Evolutionary conservation across 768 basidiomycete species (phyloP), one percentile per base, ranked within the genome.

Genomic region (Auricularia cornea): DNA sequence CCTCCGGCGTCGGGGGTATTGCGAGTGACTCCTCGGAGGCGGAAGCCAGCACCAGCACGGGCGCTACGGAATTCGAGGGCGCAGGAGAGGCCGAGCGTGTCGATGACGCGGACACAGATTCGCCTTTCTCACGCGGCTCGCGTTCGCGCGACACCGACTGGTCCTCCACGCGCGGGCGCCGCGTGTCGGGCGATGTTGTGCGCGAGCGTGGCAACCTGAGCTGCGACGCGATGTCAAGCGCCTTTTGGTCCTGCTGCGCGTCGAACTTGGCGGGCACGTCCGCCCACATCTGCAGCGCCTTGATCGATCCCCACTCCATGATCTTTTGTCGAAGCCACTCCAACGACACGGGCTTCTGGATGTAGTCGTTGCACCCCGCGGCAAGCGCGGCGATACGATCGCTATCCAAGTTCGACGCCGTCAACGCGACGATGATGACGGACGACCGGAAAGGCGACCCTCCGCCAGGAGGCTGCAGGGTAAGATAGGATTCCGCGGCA

Each of bases 261-360:
- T 29, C 28, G 30, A 28, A 65, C 44, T n/a, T 67, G 4, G 26
- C 30, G 11, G 54, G 80, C 63, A 88, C 76, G 71, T 92, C 91
- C 12, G 91, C 92, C 88, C 90, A 94, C 89, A 92, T 93, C 71
- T 93, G 90, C 63, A 94, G 71, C 4, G 90, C 91, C 72, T 94
- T 94, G 77, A 99, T 98, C 3, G 93, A 96, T 0, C 97, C 97
- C 97, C 97, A 99, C 74, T 99, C 97, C 65, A 96, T 92, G 72
- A 98, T 95, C 79, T 99, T 99, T 78, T 88, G 92, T 72, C 98
- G 94, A 60, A 99, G 79, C 97, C 97, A 99, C 54, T 89, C 81
- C 31, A 97, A 79, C 6, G 92, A 93, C 32, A 99, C 96, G 0
- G 97, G 97, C 71, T 99, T 99, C 48, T 95, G 98, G 59, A 99